These are phyloP conservation scores for Dentipellis sp. DNA, from an alignment of 768 basidiomycete species.

Conservation along the genomic window DNA sequence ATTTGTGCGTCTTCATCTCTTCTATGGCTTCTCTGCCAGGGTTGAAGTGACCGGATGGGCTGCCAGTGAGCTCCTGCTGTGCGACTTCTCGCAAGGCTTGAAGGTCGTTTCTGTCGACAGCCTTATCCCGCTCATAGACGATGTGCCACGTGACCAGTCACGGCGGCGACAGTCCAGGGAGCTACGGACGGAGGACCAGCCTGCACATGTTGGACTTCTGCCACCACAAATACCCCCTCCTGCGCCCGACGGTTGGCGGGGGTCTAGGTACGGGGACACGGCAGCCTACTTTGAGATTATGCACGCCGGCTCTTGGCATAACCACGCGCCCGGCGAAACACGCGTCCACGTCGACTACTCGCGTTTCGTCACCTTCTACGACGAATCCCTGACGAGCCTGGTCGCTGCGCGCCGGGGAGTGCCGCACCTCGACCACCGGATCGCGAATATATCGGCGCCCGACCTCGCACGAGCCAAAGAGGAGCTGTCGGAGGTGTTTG, in stretches of 20 bases:
- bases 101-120: constrained; percentile 5
- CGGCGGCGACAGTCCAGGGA: no score
- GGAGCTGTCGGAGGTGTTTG: constrained; percentile 11
- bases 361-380: constrained; percentile 28
- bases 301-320: constrained; percentile 21
- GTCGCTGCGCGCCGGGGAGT: constrained; percentile 16
- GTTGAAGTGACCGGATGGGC: constrained; percentile 14
- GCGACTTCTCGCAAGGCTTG: constrained; percentile 6
- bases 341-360: constrained; percentile 25
- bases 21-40: constrained; percentile 8
- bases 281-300: constrained; percentile 2
- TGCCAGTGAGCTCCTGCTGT: constrained; percentile 10
- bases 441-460: constrained; percentile 15
- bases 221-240: background rate
- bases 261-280: background rate
- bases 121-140: background rate
- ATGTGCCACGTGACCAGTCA: no score
- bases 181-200: no score
- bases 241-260: constrained; percentile 1
- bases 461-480: constrained; percentile 13
- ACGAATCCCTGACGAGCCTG: constrained; percentile 22
- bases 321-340: constrained; percentile 26
- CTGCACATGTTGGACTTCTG: no score
- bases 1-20: background rate
- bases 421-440: constrained; percentile 25